Conservation (phyloP, 306 rosid genomes). For the Cucurbita moschata region DNA sequence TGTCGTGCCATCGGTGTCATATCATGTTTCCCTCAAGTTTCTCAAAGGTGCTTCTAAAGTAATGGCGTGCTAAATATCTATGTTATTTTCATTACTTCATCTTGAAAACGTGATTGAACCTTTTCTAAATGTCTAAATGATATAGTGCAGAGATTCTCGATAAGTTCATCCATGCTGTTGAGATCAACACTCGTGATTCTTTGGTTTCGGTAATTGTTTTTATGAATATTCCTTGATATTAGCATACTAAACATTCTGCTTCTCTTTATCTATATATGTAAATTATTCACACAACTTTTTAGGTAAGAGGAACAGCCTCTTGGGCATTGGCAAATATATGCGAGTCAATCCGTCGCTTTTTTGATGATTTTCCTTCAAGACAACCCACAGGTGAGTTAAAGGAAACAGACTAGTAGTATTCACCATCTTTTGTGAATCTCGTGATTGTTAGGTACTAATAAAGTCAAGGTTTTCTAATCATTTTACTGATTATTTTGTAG, state of each 20-base stretch:
- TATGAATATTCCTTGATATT: background rate
- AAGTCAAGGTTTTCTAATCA: background rate
- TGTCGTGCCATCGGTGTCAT: conserved; percentile 95
- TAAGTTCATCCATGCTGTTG: conserved; percentile 66
- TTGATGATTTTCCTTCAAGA: conserved; percentile 22
- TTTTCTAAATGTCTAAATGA: conserved; percentile 11
- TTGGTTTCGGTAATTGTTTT: conserved; percentile 42
- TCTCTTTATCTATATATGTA: background rate
- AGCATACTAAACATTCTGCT: background rate
- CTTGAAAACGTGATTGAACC: background rate
- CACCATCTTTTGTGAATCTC: background rate
- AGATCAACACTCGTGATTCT: conserved; percentile 55
- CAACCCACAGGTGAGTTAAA: conserved; percentile 40
- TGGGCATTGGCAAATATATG: conserved; percentile 98
- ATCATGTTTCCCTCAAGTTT: conserved; percentile 78
- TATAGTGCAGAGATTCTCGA: conserved; percentile 78
- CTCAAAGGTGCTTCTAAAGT: conserved; percentile 55
- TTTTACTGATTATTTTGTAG: conserved; percentile 15
- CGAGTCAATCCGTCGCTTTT: conserved; percentile 52
- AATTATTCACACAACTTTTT: conserved; percentile 6
- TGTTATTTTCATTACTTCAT: conserved; percentile 1
- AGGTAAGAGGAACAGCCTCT: conserved; percentile 85
- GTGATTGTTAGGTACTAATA: background rate
- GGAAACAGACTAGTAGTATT: background rate
- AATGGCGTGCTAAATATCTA: conserved; percentile 9